Evolutionary conservation across 192 early-diverging fungal species (phyloP).

Genomic region (Coemansia umbellata): DNA sequence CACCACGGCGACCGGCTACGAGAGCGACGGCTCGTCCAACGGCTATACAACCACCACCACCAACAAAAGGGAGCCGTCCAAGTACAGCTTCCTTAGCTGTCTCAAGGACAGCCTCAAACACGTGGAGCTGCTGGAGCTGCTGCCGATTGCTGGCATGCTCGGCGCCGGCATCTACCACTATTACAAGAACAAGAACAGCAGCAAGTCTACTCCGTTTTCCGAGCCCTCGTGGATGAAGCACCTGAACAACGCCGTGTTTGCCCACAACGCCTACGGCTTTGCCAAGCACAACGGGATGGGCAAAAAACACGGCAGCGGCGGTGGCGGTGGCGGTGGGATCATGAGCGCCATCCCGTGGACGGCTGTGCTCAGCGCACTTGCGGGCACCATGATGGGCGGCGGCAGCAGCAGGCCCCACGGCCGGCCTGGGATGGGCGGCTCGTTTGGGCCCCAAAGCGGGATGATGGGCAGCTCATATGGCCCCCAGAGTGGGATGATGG

Average conservation of each 20-base stretch:
- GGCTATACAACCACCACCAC: neutral
- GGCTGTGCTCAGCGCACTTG: neutral
- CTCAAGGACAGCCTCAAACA: constrained; percentile 35
- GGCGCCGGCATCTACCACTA: constrained; percentile 36
- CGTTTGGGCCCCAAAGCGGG: constrained; percentile 7
- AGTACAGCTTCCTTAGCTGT: constrained; percentile 21
- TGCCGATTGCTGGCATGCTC: constrained; percentile 29
- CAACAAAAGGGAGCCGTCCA: neutral
- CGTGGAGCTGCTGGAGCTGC: constrained; percentile 11
- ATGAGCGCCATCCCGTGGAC: constrained; percentile 1
- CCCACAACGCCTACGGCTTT: neutral
- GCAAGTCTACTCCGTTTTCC: constrained; percentile 12
- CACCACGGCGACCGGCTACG: constrained; percentile 2
- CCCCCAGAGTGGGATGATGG: constrained; percentile 12
- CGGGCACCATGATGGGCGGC: constrained; percentile 8
- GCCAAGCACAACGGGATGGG: neutral
- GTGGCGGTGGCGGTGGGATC: neutral
- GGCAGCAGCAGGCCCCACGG: constrained; percentile 1
- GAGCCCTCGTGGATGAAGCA: constrained; percentile 36
- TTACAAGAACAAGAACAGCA: constrained; percentile 8
- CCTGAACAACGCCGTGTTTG: constrained; percentile 17
- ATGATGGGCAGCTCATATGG: too few relatives aligned
- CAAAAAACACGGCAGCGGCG: neutral
- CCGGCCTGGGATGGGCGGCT: constrained; percentile 4
- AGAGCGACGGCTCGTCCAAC: constrained; percentile 18